Base-by-base conservation (phyloP, 352 stramenopile species). In the Plasmopara halstedii region DNA sequence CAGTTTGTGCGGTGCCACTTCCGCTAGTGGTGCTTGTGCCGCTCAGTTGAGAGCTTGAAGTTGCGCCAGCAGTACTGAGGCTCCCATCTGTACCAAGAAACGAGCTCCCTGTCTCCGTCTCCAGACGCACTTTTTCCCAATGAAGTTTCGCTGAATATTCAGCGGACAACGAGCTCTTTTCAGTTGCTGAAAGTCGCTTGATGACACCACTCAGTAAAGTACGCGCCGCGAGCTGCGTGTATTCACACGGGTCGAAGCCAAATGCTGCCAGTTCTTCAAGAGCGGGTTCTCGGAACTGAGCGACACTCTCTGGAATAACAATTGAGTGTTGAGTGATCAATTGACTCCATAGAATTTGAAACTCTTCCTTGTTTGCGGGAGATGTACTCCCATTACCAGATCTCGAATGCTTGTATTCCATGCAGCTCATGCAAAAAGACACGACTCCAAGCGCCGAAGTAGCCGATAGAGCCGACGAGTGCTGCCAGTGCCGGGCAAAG, bases 291-390 rank as follows among this genome's bases (percentile, higher is more conserved):
- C 69, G 59, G 36, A 85, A 89, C 20, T 65, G 53, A 25, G 69
- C 64, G 4, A 89, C 64, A 22, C 80, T 83, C 27, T 90, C 79
- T 4, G 82, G 77, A 6, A 93, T 53, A 4, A 86, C 76, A 2
- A 93, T 73, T 11, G 79, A 88, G 46, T 90, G 77, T 38, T 91
- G 82, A 1, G 82, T 93, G 32, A 93, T 87, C 1, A 93, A 53
- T 46, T 90, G 82, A 40, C 82, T 93, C 82, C 82, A 93, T 2
- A 93, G 52, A 9, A 89, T 67, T 58, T 90, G 82, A 32, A 91
- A 89, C 44, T 87, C 73, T 54, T 90, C 76, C 39, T 87, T 87
- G 57, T 86, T 86, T 0, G 64, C 53, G 0, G 59, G 49, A 14
- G 49, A 61, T 15, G 26, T 22, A n/a, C 33, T 43, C 0, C 46